Percentiles rank a stretch among this genome's conserved stretches.
Conservation (phyloP, 352 stramenopile species). For the Phytophthora pluvialis region DNA sequence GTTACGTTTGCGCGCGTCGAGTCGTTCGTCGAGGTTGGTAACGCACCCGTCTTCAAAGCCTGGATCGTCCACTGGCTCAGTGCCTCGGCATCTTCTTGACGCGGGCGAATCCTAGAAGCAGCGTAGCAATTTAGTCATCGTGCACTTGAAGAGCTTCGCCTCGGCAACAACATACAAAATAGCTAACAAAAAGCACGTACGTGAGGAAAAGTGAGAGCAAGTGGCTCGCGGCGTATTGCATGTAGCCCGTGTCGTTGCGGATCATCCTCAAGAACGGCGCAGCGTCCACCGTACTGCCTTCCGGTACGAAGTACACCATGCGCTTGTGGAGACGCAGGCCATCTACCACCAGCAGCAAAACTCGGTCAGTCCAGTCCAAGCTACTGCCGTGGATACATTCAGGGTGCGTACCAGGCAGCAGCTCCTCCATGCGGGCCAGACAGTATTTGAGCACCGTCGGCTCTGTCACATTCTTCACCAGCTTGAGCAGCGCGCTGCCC, state of each 20-base stretch:
- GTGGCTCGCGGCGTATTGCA: constrained; percentile 83
- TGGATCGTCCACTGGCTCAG: constrained; percentile 83
- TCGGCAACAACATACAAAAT: not conserved
- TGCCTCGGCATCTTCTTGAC: constrained; percentile 81
- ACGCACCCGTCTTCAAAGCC: constrained; percentile 67
- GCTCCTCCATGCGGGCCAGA: constrained; percentile 86
- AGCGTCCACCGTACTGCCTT: constrained; percentile 76
- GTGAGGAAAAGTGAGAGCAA: constrained; percentile 87
- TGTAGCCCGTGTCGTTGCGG: constrained; percentile 85
- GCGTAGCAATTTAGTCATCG: constrained; percentile 6
- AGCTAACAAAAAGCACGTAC: constrained; percentile 32
- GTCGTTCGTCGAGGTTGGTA: constrained; percentile 63
- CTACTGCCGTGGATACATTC: not conserved
- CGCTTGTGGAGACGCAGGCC: constrained; percentile 80
- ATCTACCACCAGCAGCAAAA: constrained; percentile 41
- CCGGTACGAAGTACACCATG: constrained; percentile 79
- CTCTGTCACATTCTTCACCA: constrained; percentile 90
- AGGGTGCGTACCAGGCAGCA: constrained; percentile 63
- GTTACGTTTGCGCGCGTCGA: constrained; percentile 76
- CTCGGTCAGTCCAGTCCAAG: not conserved
- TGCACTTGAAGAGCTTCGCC: not conserved
- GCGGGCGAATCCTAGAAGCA: constrained; percentile 65
- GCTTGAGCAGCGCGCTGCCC: constrained; percentile 73
- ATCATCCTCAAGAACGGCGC: constrained; percentile 86
- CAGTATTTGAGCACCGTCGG: constrained; percentile 88